Percentiles rank a stretch among this genome's conserved stretches.
These are phyloP conservation scores for Teratosphaeria epicoccoides DNA, from an alignment of 2,329 filamentous ascomycete genomes.

Conservation along the genomic window DNA sequence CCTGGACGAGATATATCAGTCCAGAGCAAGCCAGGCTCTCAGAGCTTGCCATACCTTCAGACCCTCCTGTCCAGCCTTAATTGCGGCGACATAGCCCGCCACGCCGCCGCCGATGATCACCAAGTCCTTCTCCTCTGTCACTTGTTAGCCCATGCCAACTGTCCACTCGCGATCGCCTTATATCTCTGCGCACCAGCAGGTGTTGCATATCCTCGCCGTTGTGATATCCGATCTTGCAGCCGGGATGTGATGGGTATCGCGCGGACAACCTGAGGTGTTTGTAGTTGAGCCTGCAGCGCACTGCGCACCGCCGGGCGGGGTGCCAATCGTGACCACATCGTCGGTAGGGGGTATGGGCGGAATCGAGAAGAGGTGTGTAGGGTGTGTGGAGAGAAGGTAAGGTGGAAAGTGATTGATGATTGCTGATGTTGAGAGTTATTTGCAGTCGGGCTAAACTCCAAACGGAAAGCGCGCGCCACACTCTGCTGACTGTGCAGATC, in stretches of 20 bases:
- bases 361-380: neutral
- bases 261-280: slow-evolving; percentile 10
- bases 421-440: neutral
- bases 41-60: slow-evolving; percentile 60
- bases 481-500: neutral
- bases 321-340: slow-evolving; percentile 9
- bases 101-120: slow-evolving; percentile 97
- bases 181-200: slow-evolving; percentile 34
- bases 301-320: slow-evolving; percentile 8
- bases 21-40: neutral
- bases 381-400: neutral
- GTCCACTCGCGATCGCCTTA: neutral
- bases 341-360: no score
- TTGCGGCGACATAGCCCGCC: slow-evolving; percentile 95
- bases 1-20: slow-evolving; percentile 40
- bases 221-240: slow-evolving; percentile 41
- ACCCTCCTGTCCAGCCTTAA: slow-evolving; percentile 96
- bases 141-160: slow-evolving; percentile 21
- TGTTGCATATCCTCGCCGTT: slow-evolving; percentile 47
- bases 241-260: slow-evolving; percentile 31
- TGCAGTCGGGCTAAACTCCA: neutral
- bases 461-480: neutral
- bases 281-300: slow-evolving; percentile 8
- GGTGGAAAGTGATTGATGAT: neutral
- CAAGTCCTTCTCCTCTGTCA: slow-evolving; percentile 80